Percentiles rank a stretch among this genome's conserved stretches.
Conservation (phyloP, 2,329 filamentous ascomycete genomes). For the Ceratocystis ficicola region DNA sequence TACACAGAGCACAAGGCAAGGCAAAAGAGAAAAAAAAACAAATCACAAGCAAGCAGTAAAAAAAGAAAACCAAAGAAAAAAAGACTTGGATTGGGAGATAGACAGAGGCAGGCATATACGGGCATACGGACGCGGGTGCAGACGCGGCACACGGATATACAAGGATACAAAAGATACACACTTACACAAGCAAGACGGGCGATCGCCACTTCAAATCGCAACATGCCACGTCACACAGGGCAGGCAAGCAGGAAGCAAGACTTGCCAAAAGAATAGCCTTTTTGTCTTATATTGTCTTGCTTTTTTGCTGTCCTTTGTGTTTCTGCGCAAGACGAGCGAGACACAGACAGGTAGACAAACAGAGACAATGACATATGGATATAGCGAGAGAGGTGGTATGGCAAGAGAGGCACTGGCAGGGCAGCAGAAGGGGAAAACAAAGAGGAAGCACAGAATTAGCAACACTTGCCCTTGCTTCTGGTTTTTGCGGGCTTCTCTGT, state of each 20-base stretch:
- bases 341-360: background rate
- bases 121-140: background rate
- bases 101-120: background rate
- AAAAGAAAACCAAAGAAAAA: too few species aligned
- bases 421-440: background rate
- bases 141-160: background rate
- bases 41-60: too few species aligned
- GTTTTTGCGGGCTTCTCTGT: background rate
- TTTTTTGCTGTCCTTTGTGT: background rate
- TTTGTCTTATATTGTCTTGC: background rate
- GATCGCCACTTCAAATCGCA: slow-evolving; percentile 19
- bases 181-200: slow-evolving; percentile 11
- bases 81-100: background rate
- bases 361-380: background rate
- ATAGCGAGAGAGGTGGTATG: background rate
- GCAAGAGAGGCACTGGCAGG: background rate
- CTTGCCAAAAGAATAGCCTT: background rate
- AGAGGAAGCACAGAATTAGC: background rate
- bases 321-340: slow-evolving; percentile 6
- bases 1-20: too few species aligned
- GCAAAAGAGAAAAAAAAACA: background rate
- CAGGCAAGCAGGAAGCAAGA: background rate
- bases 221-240: background rate
- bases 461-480: background rate
- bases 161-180: background rate